phyloP scores from a whole-genome alignment of 768 basidiomycete genomes.

The Kwoniella dejecticola region DNA sequence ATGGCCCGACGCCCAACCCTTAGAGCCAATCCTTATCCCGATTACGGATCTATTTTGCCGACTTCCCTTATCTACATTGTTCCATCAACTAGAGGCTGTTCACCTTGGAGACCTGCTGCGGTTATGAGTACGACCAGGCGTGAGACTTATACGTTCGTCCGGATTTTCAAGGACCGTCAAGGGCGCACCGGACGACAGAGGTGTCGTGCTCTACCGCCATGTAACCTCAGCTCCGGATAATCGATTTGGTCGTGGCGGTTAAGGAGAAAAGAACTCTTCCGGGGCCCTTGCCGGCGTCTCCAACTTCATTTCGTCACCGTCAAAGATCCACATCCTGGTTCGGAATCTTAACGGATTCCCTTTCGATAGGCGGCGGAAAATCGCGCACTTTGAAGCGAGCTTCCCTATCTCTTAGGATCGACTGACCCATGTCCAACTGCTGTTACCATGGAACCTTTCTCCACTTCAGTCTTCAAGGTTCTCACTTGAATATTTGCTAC shows the following conservation, averaged over 20 bases:
- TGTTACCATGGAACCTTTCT: slow-evolving; percentile 85
- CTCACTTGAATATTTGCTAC: slow-evolving; percentile 87
- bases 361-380: slow-evolving; percentile 72
- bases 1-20: slow-evolving; percentile 77
- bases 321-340: slow-evolving; percentile 65
- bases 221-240: slow-evolving; percentile 73
- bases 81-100: slow-evolving; percentile 79
- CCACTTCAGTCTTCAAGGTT: slow-evolving; percentile 85
- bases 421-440: slow-evolving; percentile 84
- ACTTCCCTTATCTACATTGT: slow-evolving; percentile 80
- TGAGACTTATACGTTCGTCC: slow-evolving; percentile 70
- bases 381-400: slow-evolving; percentile 69
- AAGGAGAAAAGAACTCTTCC: slow-evolving; percentile 79
- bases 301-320: slow-evolving; percentile 70
- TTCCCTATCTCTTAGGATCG: slow-evolving; percentile 78
- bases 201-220: slow-evolving; percentile 71
- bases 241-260: slow-evolving; percentile 71
- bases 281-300: slow-evolving; percentile 67
- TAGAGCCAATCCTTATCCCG: slow-evolving; percentile 68
- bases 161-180: slow-evolving; percentile 79
- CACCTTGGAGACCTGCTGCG: slow-evolving; percentile 75
- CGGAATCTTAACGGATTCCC: slow-evolving; percentile 63
- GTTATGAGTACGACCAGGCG: slow-evolving; percentile 75
- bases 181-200: slow-evolving; percentile 72
- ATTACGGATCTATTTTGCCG: slow-evolving; percentile 79